phyloP scores from a whole-genome alignment of 257 asterid species.

The Sherardia arvensis region DNA sequence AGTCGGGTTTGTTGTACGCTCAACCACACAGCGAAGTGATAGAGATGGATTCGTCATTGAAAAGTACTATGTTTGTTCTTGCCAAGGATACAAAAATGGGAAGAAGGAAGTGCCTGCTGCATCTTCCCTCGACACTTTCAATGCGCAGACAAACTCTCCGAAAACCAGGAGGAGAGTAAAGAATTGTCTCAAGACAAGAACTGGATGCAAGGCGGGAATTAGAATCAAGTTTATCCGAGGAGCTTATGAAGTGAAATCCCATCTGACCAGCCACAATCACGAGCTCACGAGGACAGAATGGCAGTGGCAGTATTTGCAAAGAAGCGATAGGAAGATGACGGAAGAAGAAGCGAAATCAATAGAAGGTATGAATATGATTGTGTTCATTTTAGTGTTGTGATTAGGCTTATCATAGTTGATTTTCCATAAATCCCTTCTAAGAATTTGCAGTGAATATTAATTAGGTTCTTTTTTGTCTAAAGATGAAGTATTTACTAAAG shows the following conservation, averaged over 20 bases:
- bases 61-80: not conserved
- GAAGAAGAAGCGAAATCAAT: not conserved
- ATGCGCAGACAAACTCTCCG: not conserved
- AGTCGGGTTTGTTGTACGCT: too few relatives aligned
- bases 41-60: too few relatives aligned
- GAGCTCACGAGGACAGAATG: not conserved
- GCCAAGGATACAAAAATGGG: not conserved
- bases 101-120: not conserved
- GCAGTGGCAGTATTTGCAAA: too few relatives aligned
- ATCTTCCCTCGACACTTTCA: too few relatives aligned
- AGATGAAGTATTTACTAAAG: too few relatives aligned
- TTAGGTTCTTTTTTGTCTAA: too few relatives aligned
- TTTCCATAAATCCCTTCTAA: too few relatives aligned
- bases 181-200: not conserved
- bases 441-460: too few relatives aligned
- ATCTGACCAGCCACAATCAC: not conserved
- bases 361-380: not conserved
- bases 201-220: not conserved
- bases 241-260: not conserved
- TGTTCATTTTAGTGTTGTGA: not conserved
- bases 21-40: too few relatives aligned
- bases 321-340: too few relatives aligned
- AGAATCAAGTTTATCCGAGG: not conserved
- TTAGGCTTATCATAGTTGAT: too few relatives aligned
- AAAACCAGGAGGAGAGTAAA: not conserved